Percentiles rank a stretch among this genome's conserved stretches.
These are phyloP conservation scores for Euphorbia schlechtendalii DNA, from an alignment of 441 rosid species.

Conservation along the genomic window DNA sequence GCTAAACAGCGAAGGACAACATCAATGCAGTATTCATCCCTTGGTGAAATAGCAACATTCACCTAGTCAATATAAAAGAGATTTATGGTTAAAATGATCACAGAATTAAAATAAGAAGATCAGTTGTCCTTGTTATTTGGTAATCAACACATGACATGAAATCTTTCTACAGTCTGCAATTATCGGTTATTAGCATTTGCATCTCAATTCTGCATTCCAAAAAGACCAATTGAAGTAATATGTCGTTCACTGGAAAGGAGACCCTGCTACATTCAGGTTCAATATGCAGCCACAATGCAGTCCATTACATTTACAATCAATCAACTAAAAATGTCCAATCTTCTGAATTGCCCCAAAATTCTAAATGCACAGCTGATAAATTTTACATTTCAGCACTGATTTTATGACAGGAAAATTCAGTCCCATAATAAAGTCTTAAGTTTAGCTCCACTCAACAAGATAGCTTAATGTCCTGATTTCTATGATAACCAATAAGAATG, in stretches of 20 bases:
- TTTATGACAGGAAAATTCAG: background rate
- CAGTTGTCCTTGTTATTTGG: no score
- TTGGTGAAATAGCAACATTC: conserved; percentile 66
- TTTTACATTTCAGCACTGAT: background rate
- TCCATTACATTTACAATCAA: background rate
- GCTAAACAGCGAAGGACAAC: conserved; percentile 91
- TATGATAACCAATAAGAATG: background rate
- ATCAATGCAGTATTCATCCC: conserved; percentile 74
- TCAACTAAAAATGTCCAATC: background rate
- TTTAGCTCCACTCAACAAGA: background rate
- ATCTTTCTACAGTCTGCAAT: background rate
- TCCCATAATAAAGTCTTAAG: background rate
- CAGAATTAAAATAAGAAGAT: no score
- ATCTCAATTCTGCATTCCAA: background rate
- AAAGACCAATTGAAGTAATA: background rate
- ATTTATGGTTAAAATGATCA: conserved; percentile 10
- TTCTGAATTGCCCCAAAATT: background rate
- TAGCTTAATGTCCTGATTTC: background rate
- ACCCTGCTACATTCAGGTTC: background rate
- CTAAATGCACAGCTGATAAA: background rate
- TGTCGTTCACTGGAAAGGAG: background rate
- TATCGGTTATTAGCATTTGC: background rate
- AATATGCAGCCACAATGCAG: background rate
- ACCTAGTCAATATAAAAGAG: conserved; percentile 46
- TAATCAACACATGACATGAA: background rate